Evolutionary conservation across 106 monocot genomes (phyloP).

Genomic region (Triglochin maritima): DNA sequence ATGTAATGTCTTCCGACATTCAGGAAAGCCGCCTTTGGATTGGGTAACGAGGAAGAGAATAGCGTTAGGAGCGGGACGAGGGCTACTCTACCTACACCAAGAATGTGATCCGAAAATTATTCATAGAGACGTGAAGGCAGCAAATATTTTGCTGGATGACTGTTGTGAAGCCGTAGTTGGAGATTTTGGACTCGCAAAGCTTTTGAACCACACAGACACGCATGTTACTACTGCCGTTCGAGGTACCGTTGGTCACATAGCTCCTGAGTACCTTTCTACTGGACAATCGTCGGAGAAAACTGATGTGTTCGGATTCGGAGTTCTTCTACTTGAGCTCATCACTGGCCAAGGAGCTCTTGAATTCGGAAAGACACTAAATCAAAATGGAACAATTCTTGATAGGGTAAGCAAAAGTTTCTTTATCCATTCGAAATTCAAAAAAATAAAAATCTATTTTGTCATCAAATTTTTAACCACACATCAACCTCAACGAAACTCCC

Average conservation of each 20-base stretch:
- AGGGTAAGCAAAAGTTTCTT: slow-evolving; percentile 9
- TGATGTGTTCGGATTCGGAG: slow-evolving; percentile 34
- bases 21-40: slow-evolving; percentile 16
- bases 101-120: slow-evolving; percentile 21
- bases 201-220: slow-evolving; percentile 15
- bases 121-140: slow-evolving; percentile 20
- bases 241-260: slow-evolving; percentile 24
- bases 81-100: slow-evolving; percentile 20
- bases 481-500: no score
- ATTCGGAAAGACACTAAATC: slow-evolving; percentile 35
- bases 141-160: slow-evolving; percentile 18
- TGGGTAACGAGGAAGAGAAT: slow-evolving; percentile 22
- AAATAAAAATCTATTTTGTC: neutral
- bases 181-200: slow-evolving; percentile 22
- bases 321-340: slow-evolving; percentile 38
- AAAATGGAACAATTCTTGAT: slow-evolving; percentile 32
- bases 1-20: neutral
- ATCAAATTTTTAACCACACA: neutral
- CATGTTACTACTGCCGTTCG: slow-evolving; percentile 22
- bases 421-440: neutral
- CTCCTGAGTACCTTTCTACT: slow-evolving; percentile 24
- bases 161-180: slow-evolving; percentile 21
- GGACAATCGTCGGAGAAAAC: slow-evolving; percentile 27
- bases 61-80: slow-evolving; percentile 19
- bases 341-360: slow-evolving; percentile 32